Base-by-base conservation (phyloP, 164 flowering plant species). In the Magnolia sinica region DNA sequence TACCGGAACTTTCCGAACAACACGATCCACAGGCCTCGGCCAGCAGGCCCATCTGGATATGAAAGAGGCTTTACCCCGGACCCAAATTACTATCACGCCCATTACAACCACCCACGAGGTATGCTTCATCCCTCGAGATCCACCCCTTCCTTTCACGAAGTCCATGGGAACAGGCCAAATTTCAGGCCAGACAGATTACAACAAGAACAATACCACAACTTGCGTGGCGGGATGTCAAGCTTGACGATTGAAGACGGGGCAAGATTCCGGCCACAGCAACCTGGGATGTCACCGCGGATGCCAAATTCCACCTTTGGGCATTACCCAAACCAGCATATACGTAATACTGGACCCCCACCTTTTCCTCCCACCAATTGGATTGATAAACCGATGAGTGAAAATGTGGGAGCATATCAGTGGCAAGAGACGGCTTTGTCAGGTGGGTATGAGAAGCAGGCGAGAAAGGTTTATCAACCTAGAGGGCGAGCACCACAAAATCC, bases 291-390 rank as follows among this genome's bases (percentile, higher is more conserved):
- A 18, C 80, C 84, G 1, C 78, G 82, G 76, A 73, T 72, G 74
- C 82, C 82, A 45, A 84, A 78, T 81, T 55, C 82, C 8, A 85
- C 83, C 24, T 70, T 73, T 69, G 7, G 76, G 16, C 64, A 67
- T 7, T 76, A 85, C 71, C 72, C 7, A 22, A 79, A 55, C 22
- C 84, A 76, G 55, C 64, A 50, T 74, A 70, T 73, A 49, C 86
- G 83, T 70, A 80, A 82, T 72, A 71, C 24, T 14, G 79, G 79
- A 5, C 81, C 80, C 14, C 90, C 79, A 49, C 97, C 97, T 9
- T 63, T 90, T 71, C 97, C 98, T 11, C 97, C 94, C 8, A 74
- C 78, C 22, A 85, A 89, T 65, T 95, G 97, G 97, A 88, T 93
- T 20, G 83, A 79, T 67, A 84, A 73, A 76, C 81, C 83, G 27